Evolutionary conservation across 2,329 filamentous ascomycete species (phyloP), one percentile per base, ranked within the genome.

Genomic region (Pseudopyricularia cyperi): DNA sequence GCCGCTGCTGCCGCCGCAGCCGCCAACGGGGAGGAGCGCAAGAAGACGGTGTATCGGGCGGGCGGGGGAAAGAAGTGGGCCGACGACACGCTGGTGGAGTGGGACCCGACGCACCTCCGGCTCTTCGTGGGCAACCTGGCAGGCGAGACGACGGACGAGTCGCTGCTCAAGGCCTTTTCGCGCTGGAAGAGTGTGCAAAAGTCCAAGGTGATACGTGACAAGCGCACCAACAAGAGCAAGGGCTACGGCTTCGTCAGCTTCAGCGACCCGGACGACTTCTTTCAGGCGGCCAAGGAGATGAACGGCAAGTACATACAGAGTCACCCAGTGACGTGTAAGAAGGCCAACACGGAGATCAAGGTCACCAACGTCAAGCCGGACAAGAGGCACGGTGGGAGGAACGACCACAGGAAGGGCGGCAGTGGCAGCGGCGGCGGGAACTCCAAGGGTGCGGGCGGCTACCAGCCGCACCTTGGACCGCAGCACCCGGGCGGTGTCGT

Each of bases 251-350:
- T 98, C 63, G 90, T 98, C 52, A 93, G 88, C 67, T 97, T 98
- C 70, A 85, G 83, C 61, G 87, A 96, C 63, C 87, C 89, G 30
- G 93, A 98, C 66, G 90, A 96, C 63, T 97, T 94, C 66, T 97
- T 98, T 74, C 82, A 88, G 61, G 91, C 93, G 2, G 91, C 89
- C 61, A 89, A 93, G 70, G 91, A 97, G 71, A 97, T 97, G 93
- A 87, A 96, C 62, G 90, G 90, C 60, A 97, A 98, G 71, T 98
- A 98, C 69, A 97, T 98, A 64, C 91, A 95, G 61, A 96, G 89
- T 65, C 93, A 97, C 67, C 93, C 93, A 0, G 87, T 96, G 28
- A 73, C 87, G 26, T 79, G 97, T 58, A 83, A 87, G 66, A 87
- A 93, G 66, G 89, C 87, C 58, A 95, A 85, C 59, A 95, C 91